Evolutionary conservation across 495 filamentous ascomycete genomes (phyloP), one percentile per base, ranked within the genome.

Genomic region (Penicillium cosmopolitanum): DNA sequence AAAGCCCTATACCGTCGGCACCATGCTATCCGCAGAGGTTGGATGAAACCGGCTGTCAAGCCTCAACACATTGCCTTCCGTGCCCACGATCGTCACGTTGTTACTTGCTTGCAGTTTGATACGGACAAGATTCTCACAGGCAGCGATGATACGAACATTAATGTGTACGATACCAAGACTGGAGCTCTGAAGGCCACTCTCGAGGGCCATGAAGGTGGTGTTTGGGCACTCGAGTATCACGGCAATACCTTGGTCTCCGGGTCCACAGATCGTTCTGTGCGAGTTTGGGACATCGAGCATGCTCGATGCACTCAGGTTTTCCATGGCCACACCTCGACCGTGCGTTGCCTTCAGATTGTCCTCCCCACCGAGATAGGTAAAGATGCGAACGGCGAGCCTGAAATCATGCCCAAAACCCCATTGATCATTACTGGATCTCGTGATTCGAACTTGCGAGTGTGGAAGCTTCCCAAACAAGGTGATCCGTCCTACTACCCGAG

Each of bases 101-200:
- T 99, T 18, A 99, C 95, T 8, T 99, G 95, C 65, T 81, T 99
- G 53, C 93, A 98, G 65, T 98, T 99, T 64, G 95, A 99, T 65
- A 89, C 90, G 31, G 95, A 98, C 76, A 98, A 98, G 74, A 96
- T 99, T 56, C 79, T 99, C 57, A 99, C 96, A 11, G 95, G 95
- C 31, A 97, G 93, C 64, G 95, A 99, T 73, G 95, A 99, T 70
- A 96, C 93, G 10, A 89, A 96, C 58, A 99, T 99, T 70, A 92
- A 98, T 68, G 94, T 99, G 43, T 99, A 98, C 70, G 93, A 98
- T 67, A 99, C 95, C 12, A 94, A 93, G 73, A 98, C 93, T 6
- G 95, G 95, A 56, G 89, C 89, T 55, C 74, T 96, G 51, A 85
- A 91, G 57, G 89, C 84, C 53, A 90, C 86, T 38, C 83, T 99